Base-by-base conservation (phyloP, 78 protist genomes). In the Protostelium mycophagum region DNA sequence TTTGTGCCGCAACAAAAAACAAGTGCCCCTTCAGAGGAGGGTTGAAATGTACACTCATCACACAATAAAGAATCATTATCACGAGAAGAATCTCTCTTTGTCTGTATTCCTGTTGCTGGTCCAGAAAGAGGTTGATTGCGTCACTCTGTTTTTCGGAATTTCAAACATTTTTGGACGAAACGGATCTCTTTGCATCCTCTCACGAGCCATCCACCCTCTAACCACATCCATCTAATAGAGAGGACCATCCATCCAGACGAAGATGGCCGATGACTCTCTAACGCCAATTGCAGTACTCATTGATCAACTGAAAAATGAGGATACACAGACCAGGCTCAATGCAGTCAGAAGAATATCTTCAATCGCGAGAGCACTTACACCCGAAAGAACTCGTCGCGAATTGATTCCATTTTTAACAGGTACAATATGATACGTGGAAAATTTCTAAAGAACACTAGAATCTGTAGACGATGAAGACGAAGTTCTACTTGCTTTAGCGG, bases 401-500 rank as follows among this genome's bases (percentile, higher is more conserved):
- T 94, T 98, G 35, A 90, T 98, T 10, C 99, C 99, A 9, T 98
- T 96, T 87, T 93, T 98, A 31, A 92, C 88, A 36, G 99, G 99
- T 98, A 37, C 1, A 29, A 34, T 38, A 88, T 84, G 1, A 0
- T 28, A 90, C 89, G 87, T 31, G 34, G 28, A 35, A 34, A 28
- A 89, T 88, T 9, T 34, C 35, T 23, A 36, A 34, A 31, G 16
- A 37, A 34, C 0, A 35, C 34, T 90, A 95, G 97, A 96, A 38
- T 90, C 97, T 0, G 90, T 95, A 35, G 99, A 97, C 37, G 99
- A 98, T 34, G 99, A 98, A 91, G 99, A 98, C 85, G 99, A 98
- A 36, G 98, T 98, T 16, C 90, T 98, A 25, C 90, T 97, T 0
- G 98, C 98, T 5, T 36, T 98, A 0, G 96, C 99, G 16, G 98